These are phyloP conservation scores for Ligustrum vulgare DNA, from an alignment of 257 asterid genomes.

Conservation along the genomic window DNA sequence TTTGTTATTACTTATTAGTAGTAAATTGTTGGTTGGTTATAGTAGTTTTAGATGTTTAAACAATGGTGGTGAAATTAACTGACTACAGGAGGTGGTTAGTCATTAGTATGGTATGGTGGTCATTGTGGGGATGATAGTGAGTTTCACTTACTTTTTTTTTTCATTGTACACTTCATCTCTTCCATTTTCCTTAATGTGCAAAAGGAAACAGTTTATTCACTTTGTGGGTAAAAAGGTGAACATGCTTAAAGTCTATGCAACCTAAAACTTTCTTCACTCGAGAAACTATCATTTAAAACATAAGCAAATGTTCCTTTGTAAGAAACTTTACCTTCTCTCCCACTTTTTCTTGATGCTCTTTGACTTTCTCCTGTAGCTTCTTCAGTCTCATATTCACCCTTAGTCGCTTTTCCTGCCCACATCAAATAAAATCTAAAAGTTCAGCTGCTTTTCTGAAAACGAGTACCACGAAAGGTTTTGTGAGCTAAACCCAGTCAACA, in stretches of 20 bases:
- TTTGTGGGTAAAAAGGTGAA: neutral
- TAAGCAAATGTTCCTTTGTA: neutral
- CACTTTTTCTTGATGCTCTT: slow-evolving; percentile 67
- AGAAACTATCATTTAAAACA: neutral
- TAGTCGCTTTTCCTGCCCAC: slow-evolving; percentile 50
- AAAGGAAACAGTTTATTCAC: neutral
- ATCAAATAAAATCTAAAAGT: neutral
- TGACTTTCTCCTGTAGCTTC: slow-evolving; percentile 59
- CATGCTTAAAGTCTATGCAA: neutral
- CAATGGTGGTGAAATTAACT: neutral
- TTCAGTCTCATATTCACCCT: slow-evolving; percentile 56
- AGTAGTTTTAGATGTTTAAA: neutral
- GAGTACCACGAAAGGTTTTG: neutral
- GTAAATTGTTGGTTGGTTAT: neutral
- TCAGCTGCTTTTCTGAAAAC: neutral
- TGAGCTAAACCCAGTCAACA: neutral
- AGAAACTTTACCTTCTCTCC: slow-evolving; percentile 53
- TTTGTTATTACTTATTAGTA: neutral
- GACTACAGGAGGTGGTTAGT: neutral
- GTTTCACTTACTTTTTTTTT: neutral
- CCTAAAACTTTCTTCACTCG: neutral
- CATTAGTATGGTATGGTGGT: neutral
- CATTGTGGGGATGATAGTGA: neutral
- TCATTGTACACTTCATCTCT: neutral
- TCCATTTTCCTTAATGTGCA: neutral